Evolutionary conservation across 371 early-diverging fungal species (phyloP), one percentile per base, ranked within the genome.

Genomic region (Apophysomyces variabilis): DNA sequence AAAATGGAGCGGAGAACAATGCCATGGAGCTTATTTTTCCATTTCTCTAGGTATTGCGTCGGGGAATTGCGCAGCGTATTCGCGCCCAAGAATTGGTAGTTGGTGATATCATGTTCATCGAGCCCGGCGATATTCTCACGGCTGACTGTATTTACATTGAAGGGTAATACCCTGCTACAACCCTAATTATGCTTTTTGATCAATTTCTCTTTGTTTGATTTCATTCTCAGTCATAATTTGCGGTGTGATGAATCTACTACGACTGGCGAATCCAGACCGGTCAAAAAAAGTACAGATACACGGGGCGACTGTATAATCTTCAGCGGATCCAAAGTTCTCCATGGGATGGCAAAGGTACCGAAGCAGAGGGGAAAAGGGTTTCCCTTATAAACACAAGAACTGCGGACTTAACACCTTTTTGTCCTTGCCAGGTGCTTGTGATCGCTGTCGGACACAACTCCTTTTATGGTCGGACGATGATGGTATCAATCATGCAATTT

Each of bases 41-140:
- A 26, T 56, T 21, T 37, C 14, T 26, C 21, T 38, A 72, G 68
- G 64, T 85, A 18, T 68, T 87, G 37, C 85, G 93, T 65, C 86
- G 90, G 76, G 87, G 94, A 61, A 76, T 85, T 26, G 89, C 92
- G 63, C 79, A 85, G 21, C 87, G 90, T 61, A 72, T 93, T 62
- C 90, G 92, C 26, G 89, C 93, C 58, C 88, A 87, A 66, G 89
- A 93, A 50, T 57, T 93, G 57, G 83, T 89, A 61, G 90, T 96
- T n/a, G 95, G 96, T 38, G 96, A 96, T 73, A 83, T 96, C 44
- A 70, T 95, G 71, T 67, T 89, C 50, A 76, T 97, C 39, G 95
- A 97, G 73, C 92, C 94, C 3, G 97, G 97, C 41, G 96, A 96
- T 70, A 87, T 95, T 41, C 74, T 96, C 45, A 82, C 89, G 0